Conservation (phyloP, 1,284 basidiomycete species). For the Lignosus rhinocerotis region DNA sequence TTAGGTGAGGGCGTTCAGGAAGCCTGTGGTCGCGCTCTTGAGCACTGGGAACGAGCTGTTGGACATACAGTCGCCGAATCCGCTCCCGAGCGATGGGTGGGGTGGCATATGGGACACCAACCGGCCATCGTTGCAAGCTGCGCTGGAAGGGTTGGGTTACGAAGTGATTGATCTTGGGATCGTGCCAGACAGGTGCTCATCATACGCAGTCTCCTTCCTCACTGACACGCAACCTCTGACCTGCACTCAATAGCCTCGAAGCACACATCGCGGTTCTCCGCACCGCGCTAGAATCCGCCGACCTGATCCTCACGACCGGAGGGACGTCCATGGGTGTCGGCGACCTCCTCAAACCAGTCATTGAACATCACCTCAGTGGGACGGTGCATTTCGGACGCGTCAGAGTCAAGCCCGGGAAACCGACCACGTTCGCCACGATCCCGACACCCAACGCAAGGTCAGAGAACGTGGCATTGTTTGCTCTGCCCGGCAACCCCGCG, state of each 20-base stretch:
- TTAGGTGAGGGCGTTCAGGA: constrained; percentile 66
- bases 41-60: constrained; percentile 86
- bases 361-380: constrained; percentile 76
- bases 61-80: constrained; percentile 54
- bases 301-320: constrained; percentile 82
- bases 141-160: constrained; percentile 73
- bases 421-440: constrained; percentile 85
- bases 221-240: background rate
- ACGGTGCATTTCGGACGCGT: constrained; percentile 81
- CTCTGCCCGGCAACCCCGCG: constrained; percentile 87
- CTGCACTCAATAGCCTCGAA: constrained; percentile 45
- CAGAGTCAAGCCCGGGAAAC: constrained; percentile 74
- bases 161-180: constrained; percentile 83
- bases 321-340: constrained; percentile 90
- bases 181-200: constrained; percentile 62
- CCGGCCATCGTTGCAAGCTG: constrained; percentile 73
- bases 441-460: constrained; percentile 46
- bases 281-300: constrained; percentile 61
- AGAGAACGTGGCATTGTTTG: constrained; percentile 59
- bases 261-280: constrained; percentile 61
- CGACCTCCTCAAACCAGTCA: constrained; percentile 85
- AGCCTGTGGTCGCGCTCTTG: constrained; percentile 76
- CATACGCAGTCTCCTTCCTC: constrained; percentile 23
- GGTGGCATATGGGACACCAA: constrained; percentile 83
- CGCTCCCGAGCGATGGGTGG: constrained; percentile 50